Conservation (phyloP, 192 early-diverging fungal genomes). For the Physocladia obscura region DNA sequence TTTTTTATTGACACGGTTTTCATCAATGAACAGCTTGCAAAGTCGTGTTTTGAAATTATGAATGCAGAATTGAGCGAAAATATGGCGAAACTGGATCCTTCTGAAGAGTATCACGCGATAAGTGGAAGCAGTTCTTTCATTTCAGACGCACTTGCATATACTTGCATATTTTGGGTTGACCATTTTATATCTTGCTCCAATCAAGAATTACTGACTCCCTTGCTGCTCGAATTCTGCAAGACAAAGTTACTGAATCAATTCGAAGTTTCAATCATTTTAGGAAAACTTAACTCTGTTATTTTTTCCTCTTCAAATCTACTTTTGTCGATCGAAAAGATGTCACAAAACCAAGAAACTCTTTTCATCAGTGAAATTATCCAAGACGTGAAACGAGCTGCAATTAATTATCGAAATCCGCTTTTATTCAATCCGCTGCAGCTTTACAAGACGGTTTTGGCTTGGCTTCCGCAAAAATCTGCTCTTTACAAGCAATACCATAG, state of each 20-base stretch:
- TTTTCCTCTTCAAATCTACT: background rate
- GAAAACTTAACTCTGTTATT: background rate
- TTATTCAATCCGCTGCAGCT: slow-evolving; percentile 4
- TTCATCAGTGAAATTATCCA: background rate
- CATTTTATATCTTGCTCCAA: background rate
- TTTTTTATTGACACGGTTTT: background rate
- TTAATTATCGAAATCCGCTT: background rate
- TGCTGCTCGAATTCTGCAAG: background rate
- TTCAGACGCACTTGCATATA: background rate
- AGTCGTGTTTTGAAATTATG: background rate
- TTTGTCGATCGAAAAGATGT: background rate
- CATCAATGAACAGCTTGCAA: background rate
- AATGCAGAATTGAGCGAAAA: background rate
- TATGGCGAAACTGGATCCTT: background rate
- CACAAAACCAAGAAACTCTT: background rate
- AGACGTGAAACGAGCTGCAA: background rate
- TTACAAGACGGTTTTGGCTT: background rate
- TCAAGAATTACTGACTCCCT: background rate
- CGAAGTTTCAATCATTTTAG: background rate
- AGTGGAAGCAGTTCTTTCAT: background rate
- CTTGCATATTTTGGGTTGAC: background rate
- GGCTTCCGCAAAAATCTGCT: background rate
- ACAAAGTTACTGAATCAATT: background rate
- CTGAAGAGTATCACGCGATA: background rate
- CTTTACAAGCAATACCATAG: background rate